Percentiles rank a stretch among this genome's conserved stretches.
Conservation (phyloP, 106 monocot genomes). For the Dendrobium nobile region DNA sequence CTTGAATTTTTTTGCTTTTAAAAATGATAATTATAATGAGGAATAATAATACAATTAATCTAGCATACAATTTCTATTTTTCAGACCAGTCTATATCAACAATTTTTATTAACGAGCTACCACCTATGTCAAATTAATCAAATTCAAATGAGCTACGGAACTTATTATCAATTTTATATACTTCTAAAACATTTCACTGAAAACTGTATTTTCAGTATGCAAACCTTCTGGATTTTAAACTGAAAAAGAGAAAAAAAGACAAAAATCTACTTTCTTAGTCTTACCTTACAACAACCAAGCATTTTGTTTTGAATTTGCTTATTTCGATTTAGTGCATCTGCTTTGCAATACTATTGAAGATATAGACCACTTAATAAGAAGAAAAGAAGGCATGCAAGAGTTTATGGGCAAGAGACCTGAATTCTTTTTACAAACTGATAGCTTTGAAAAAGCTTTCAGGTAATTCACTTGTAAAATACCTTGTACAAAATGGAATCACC, state of each 20-base stretch:
- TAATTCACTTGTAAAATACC: slow-evolving; percentile 14
- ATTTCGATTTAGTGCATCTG: neutral
- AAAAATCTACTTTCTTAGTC: neutral
- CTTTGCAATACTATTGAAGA: neutral
- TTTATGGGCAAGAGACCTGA: neutral
- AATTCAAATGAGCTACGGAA: neutral
- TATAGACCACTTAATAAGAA: neutral
- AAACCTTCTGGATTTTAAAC: neutral
- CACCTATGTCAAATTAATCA: neutral
- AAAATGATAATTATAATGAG: neutral
- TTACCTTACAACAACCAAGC: neutral
- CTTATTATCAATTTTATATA: neutral
- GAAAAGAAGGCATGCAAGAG: neutral
- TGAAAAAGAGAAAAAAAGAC: neutral
- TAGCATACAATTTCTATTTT: neutral
- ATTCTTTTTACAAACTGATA: neutral
- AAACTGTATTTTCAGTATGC: neutral
- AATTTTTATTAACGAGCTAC: neutral
- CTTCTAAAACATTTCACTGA: neutral
- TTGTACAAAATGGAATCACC: slow-evolving; percentile 18
- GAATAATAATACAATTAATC: neutral
- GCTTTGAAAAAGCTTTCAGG: neutral
- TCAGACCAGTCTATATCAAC: neutral
- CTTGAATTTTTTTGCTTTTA: neutral
- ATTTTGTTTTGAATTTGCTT: neutral